These are phyloP conservation scores for Penicillium paxilli DNA, from an alignment of 495 filamentous ascomycete species.

Conservation along the genomic window DNA sequence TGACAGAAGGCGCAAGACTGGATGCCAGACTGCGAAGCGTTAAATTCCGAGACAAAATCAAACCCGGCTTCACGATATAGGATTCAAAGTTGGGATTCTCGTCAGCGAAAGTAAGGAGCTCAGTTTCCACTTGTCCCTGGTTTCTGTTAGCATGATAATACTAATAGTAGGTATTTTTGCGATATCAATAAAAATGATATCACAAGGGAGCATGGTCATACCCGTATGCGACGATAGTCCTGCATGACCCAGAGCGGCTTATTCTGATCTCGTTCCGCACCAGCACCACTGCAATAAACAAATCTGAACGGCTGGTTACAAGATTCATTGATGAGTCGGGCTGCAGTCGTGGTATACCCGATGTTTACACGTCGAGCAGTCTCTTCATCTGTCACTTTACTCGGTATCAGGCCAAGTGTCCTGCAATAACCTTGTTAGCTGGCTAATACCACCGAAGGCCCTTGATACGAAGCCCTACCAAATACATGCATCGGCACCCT, in stretches of 20 bases:
- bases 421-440: not conserved
- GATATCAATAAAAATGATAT: no score
- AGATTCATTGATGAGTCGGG: slow-evolving; percentile 34
- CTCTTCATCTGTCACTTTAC: slow-evolving; percentile 11
- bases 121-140: slow-evolving; percentile 44
- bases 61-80: slow-evolving; percentile 37
- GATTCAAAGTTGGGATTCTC: slow-evolving; percentile 28
- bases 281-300: slow-evolving; percentile 49
- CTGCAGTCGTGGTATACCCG: slow-evolving; percentile 45
- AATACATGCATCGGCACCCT: slow-evolving; percentile 53
- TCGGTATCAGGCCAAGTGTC: slow-evolving; percentile 11
- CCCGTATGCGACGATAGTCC: slow-evolving; percentile 46
- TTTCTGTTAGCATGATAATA: not conserved
- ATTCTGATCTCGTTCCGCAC: slow-evolving; percentile 45
- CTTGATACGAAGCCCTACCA: slow-evolving; percentile 36
- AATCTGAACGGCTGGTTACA: slow-evolving; percentile 45
- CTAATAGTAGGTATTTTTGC: no score
- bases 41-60: slow-evolving; percentile 25
- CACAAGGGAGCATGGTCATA: no score
- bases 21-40: slow-evolving; percentile 21
- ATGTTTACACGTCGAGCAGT: slow-evolving; percentile 33
- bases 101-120: slow-evolving; percentile 32
- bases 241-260: slow-evolving; percentile 42
- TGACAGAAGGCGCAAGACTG: slow-evolving; percentile 20
- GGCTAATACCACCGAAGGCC: no score